Base-by-base conservation (phyloP, 1,284 basidiomycete genomes). In the Sporisorium graminicola region DNA sequence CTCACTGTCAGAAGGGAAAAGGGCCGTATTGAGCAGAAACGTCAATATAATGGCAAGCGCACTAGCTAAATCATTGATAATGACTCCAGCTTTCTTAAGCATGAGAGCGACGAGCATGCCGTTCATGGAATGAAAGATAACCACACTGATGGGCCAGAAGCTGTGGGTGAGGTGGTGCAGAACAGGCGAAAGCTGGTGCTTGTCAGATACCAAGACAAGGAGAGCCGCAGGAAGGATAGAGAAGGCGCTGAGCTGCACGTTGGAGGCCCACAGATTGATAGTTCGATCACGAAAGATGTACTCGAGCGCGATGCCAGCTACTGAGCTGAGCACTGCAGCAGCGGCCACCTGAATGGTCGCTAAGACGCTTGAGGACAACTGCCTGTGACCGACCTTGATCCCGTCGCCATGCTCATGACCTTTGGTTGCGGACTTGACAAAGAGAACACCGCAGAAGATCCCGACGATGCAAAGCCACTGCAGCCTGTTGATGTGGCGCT, bases 201-300 rank as follows among this genome's bases (percentile, higher is more conserved):
- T 31, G 29, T 31, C 29, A 10, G 29, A 31, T 31, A 31, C 29
- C 29, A 59, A 35, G 40, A 63, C 52, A 22, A 62, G 37, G 26
- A 20, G 4, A 2, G 60, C 59, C n/a, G 73, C 73, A 8, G 73
- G 64, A 2, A 59, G 24, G 44, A 75, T 55, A 20, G 67, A 66
- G 37, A 75, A 75, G 46, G 31, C 50, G 24, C 55, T 51, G 29
- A 75, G 69, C 24, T 75, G 73, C 14, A 75, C 60, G 51, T 75
- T 75, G 55, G 63, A 60, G 1, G 58, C 68, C 73, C 73, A 75
- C 3, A 75, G 59, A 49, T 75, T 66, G 24, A 47, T 20, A 5
- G 5, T 54, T 1, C 50, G 44, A 53, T 72, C 65, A n/a, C 58
- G 69, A 43, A 58, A 63, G 50, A 72, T 75, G 56, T 46, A 65